A percentile compares a stretch with the other conserved stretches of the same genome.
These are phyloP conservation scores for Tremellales sp. DNA, from an alignment of 1,284 basidiomycete species.

Conservation along the genomic window DNA sequence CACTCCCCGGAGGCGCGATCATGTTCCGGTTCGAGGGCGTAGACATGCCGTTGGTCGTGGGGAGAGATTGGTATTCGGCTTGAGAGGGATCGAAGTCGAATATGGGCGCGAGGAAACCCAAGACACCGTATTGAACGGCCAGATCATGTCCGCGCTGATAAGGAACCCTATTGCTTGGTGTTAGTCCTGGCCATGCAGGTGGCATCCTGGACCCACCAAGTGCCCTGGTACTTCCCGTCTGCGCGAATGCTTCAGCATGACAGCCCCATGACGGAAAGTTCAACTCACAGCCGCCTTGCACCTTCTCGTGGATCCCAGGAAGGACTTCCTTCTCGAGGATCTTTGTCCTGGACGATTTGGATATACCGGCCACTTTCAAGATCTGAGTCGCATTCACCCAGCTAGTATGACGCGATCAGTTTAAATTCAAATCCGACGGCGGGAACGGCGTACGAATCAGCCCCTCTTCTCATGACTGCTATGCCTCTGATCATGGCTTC, in stretches of 20 bases:
- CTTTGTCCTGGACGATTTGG: conserved; percentile 94
- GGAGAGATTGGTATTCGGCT: conserved; percentile 37
- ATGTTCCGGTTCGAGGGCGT: conserved; percentile 13
- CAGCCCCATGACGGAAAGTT: not conserved
- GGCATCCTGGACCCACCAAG: conserved; percentile 63
- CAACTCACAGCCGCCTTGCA: conserved; percentile 80
- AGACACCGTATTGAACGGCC: conserved; percentile 83
- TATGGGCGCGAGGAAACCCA: conserved; percentile 74
- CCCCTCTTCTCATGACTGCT: conserved; percentile 93
- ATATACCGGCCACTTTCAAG: conserved; percentile 96
- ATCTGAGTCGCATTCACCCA: conserved; percentile 92
- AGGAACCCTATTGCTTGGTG: conserved; percentile 66
- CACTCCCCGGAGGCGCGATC: conserved; percentile 10
- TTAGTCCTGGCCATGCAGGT: conserved; percentile 17
- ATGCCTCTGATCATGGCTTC: conserved; percentile 97
- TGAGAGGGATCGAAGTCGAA: conserved; percentile 80
- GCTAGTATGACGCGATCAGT: conserved; percentile 5
- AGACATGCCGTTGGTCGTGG: conserved; percentile 16
- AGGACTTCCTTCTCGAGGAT: conserved; percentile 97
- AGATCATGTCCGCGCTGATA: conserved; percentile 85
- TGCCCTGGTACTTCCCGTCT: conserved; percentile 97
- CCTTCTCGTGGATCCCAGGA: conserved; percentile 94
- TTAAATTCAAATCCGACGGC: not conserved
- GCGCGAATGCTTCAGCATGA: not conserved
- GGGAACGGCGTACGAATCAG: conserved; percentile 72